Conservation (phyloP, 2,329 filamentous ascomycete genomes). For the Ambrosiella xylebori region DNA sequence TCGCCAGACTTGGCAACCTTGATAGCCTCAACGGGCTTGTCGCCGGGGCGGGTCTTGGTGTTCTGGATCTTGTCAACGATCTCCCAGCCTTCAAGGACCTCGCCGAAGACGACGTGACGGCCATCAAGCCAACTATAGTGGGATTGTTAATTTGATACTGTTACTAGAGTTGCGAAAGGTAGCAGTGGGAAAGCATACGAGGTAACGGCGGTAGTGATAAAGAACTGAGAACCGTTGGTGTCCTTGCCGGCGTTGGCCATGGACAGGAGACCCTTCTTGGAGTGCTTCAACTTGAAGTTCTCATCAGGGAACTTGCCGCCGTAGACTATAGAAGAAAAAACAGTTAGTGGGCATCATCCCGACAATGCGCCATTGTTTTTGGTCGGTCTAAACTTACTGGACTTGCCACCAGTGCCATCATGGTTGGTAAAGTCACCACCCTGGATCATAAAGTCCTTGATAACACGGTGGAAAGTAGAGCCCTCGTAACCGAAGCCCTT, state of each 20-base stretch:
- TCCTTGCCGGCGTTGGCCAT: slow-evolving; percentile 77
- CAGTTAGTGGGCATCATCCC: background rate
- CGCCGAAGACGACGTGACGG: slow-evolving; percentile 73
- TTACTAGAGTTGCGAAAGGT: background rate
- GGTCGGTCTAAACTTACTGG: slow-evolving; percentile 37
- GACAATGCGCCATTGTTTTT: background rate
- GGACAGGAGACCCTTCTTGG: slow-evolving; percentile 65
- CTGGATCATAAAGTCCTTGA: slow-evolving; percentile 85
- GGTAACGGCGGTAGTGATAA: slow-evolving; percentile 72
- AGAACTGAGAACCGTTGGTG: slow-evolving; percentile 81
- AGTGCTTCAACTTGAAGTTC: slow-evolving; percentile 93
- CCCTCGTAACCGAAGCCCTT: slow-evolving; percentile 73
- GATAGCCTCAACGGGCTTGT: slow-evolving; percentile 52
- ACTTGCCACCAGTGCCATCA: slow-evolving; percentile 72
- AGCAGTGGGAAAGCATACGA: slow-evolving; percentile 30
- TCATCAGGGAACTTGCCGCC: slow-evolving; percentile 70
- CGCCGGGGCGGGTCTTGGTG: slow-evolving; percentile 43
- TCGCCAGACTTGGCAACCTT: slow-evolving; percentile 75
- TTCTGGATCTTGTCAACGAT: slow-evolving; percentile 66
- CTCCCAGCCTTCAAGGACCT: slow-evolving; percentile 74
- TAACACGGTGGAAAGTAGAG: slow-evolving; percentile 75
- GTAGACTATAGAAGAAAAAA: slow-evolving; percentile 41
- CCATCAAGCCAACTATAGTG: slow-evolving; percentile 57
- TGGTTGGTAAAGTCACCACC: slow-evolving; percentile 75
- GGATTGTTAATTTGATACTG: slow-evolving; percentile 9